Percentiles rank a stretch among this genome's conserved stretches.
Conservation (phyloP, 2,329 filamentous ascomycete genomes). For the Mycosphaerella sp. region DNA sequence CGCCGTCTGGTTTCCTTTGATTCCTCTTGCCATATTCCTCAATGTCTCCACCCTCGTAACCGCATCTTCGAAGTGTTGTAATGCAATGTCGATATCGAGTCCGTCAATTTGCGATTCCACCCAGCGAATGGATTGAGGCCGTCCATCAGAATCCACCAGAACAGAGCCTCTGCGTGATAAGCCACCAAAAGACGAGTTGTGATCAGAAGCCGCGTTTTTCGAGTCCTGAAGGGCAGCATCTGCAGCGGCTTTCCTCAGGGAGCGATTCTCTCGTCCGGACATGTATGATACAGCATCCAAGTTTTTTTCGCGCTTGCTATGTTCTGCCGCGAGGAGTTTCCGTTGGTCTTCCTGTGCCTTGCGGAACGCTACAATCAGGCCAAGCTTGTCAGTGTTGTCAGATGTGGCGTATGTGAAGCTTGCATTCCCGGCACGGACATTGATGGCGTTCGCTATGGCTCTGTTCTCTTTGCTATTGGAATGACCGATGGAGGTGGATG, state of each 20-base stretch:
- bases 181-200: conserved; percentile 14
- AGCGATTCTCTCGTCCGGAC: conserved; percentile 32
- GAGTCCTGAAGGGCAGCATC: conserved; percentile 39
- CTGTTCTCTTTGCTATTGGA: conserved; percentile 47
- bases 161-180: conserved; percentile 43
- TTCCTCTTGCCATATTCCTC: conserved; percentile 66
- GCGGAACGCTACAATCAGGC: conserved; percentile 79
- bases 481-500: conserved; percentile 21
- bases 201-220: conserved; percentile 22
- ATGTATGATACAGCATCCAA: conserved; percentile 30
- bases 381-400: conserved; percentile 65
- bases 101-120: conserved; percentile 94
- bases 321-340: conserved; percentile 75
- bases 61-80: conserved; percentile 80
- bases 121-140: conserved; percentile 93
- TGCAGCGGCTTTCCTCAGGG: conserved; percentile 53
- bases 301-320: conserved; percentile 72
- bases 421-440: conserved; percentile 80
- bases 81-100: conserved; percentile 88
- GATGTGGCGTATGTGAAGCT: conserved; percentile 89
- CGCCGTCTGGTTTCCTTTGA: conserved; percentile 79
- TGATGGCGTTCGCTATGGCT: conserved; percentile 68
- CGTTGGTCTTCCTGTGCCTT: conserved; percentile 90
- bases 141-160: conserved; percentile 91
- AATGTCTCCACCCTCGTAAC: conserved; percentile 81